Base-by-base conservation (phyloP, 352 stramenopile species). In the Pythium graminicola region DNA sequence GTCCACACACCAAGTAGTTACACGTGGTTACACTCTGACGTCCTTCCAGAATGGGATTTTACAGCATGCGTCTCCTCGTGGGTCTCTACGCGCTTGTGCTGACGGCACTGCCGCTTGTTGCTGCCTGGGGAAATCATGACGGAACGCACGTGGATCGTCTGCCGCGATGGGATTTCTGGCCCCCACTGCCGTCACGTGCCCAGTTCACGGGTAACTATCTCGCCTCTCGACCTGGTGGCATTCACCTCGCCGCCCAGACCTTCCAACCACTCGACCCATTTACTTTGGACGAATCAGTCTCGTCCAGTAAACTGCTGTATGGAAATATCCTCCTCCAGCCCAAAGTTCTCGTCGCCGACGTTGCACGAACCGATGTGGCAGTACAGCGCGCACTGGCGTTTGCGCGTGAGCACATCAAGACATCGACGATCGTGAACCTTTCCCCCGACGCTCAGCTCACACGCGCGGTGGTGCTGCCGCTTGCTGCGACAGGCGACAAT, bases 261-360 rank as follows among this genome's bases (percentile, higher is more conserved):
- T 93, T 87, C 50, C 51, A 65, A 16, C 43, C 65, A 13, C 65
- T 88, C 11, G 71, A 93, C 46, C 70, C 86, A 27, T 90, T 91
- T 49, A 54, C 70, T 28, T 58, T 82, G 41, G 46, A 64, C 26
- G 47, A 50, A 26, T 31, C 51, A 16, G 6, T 53, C 1, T 14
- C 35, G 16, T 10, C 40, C 2, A 85, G 85, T 29, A 42, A 29
- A n/a, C 50, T 90, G 20, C 48, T 86, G 6, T 92, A 88, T 45
- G 79, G 81, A 2, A 85, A 62, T 36, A 59, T 90, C 0, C 42
- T 92, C 17, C 62, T 85, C 11, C 39, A 68, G 3, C 73, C 76
- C n/a, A 58, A 27, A 0, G 43, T 59, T 19, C 32, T 67, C 0
- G 55, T 67, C n/a, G 75, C 66, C 13, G 55, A 61, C 10, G 27